Conservation (phyloP, 805 yeast species). For the Lipomyces oligophaga region DNA sequence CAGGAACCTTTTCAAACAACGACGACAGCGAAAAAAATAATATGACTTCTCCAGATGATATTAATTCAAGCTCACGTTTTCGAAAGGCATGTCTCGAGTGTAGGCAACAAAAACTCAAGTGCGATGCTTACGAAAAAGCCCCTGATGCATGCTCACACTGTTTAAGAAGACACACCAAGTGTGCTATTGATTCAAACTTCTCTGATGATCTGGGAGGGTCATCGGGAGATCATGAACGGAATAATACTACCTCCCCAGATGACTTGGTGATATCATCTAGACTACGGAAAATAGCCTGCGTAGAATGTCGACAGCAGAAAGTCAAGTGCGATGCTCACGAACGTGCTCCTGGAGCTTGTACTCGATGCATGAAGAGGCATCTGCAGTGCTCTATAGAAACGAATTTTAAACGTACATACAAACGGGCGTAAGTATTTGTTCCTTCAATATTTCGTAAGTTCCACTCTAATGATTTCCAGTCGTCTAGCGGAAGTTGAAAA, state of each 20-base stretch:
- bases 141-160: too few relatives aligned
- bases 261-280: conserved; percentile 10
- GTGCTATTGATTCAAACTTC: too few relatives aligned
- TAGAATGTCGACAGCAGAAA: conserved; percentile 94
- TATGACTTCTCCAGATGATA: too few relatives aligned
- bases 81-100: too few relatives aligned
- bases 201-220: too few relatives aligned
- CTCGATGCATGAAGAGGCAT: conserved; percentile 71
- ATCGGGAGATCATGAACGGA: too few relatives aligned
- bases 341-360: conserved; percentile 71
- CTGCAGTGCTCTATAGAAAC: conserved; percentile 68
- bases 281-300: conserved; percentile 64
- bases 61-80: too few relatives aligned
- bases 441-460: background rate
- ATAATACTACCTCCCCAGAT: conserved; percentile 23
- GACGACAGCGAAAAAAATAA: conserved; percentile 16
- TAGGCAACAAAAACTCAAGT: too few relatives aligned
- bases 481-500: conserved; percentile 54
- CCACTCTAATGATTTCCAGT: conserved; percentile 26
- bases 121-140: too few relatives aligned
- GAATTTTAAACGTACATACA: conserved; percentile 84
- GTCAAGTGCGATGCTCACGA: conserved; percentile 84
- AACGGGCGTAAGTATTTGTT: conserved; percentile 57
- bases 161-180: too few relatives aligned
- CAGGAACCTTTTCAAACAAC: too few relatives aligned